A percentile compares a stretch with the other conserved stretches of the same genome.
Conservation (phyloP, 2,329 filamentous ascomycete species). For the Exophiala aquamarina region DNA sequence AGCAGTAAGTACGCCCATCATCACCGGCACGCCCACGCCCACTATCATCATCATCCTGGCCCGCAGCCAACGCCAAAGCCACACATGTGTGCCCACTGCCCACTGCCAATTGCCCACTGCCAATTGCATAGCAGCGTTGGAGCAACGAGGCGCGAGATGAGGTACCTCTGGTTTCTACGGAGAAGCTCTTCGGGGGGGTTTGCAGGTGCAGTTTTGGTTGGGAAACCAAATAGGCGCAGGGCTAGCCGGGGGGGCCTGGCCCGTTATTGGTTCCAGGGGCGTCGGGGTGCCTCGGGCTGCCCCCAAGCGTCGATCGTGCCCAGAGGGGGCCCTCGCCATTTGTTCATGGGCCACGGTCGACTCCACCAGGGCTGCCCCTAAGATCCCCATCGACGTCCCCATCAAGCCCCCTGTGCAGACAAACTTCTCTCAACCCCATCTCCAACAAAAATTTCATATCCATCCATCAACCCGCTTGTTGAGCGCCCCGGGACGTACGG, state of each 20-base stretch:
- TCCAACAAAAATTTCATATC: conserved; percentile 10
- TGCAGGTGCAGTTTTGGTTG: background rate
- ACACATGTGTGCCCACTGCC: too few species aligned
- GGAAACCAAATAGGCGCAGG: conserved; percentile 4
- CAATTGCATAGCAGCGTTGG: too few species aligned
- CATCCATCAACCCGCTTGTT: conserved; percentile 6
- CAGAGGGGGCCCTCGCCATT: background rate
- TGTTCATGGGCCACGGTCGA: background rate
- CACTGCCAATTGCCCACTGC: too few species aligned
- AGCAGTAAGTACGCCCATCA: too few species aligned
- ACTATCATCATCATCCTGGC: too few species aligned
- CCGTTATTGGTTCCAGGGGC: background rate
- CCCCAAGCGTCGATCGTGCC: conserved; percentile 2
- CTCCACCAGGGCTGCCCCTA: conserved; percentile 1
- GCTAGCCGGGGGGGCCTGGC: background rate
- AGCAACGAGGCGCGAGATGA: too few species aligned
- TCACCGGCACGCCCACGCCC: too few species aligned
- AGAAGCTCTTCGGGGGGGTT: too few species aligned
- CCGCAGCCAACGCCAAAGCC: too few species aligned
- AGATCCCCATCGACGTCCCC: conserved; percentile 1
- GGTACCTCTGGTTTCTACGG: too few species aligned
- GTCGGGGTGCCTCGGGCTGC: background rate
- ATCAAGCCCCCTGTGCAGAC: background rate
- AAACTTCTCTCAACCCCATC: conserved; percentile 5
- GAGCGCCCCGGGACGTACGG: too few species aligned